A percentile compares a stretch with the other conserved stretches of the same genome.
These are phyloP conservation scores for Dentipellis sp. DNA, from an alignment of 768 basidiomycete species.

Conservation along the genomic window DNA sequence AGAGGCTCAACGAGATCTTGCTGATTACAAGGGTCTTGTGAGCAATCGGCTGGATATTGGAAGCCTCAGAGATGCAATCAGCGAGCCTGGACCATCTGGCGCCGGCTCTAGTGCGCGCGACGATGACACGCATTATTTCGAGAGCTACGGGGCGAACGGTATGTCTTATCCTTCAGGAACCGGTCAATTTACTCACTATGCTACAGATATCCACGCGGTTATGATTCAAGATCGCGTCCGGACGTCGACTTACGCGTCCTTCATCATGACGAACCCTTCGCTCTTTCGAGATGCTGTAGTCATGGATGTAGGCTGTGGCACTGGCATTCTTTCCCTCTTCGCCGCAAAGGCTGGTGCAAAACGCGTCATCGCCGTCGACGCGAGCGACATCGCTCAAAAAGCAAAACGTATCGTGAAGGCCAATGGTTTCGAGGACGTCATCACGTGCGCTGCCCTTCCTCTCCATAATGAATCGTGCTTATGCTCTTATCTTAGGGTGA, in stretches of 20 bases:
- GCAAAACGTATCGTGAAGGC: conserved; percentile 38
- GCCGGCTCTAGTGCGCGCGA: conserved; percentile 37
- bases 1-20: conserved; percentile 47
- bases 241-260: conserved; percentile 87
- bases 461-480: background rate
- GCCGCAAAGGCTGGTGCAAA: conserved; percentile 86
- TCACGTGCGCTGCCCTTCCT: conserved; percentile 35
- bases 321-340: conserved; percentile 85
- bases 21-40: conserved; percentile 53
- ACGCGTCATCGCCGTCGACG: conserved; percentile 87
- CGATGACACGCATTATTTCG: conserved; percentile 91
- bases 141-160: conserved; percentile 88
- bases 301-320: conserved; percentile 94
- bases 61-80: conserved; percentile 32
- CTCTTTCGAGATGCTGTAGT: conserved; percentile 82
- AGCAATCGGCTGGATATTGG: conserved; percentile 41
- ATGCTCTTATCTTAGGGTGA: conserved; percentile 39
- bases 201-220: conserved; percentile 82
- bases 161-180: background rate
- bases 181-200: background rate
- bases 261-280: conserved; percentile 74
- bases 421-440: conserved; percentile 52
- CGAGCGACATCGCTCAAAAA: conserved; percentile 57
- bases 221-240: conserved; percentile 96
- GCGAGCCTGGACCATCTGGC: conserved; percentile 21